Base-by-base conservation (phyloP, 257 asterid species). In the Linaria vulgaris region DNA sequence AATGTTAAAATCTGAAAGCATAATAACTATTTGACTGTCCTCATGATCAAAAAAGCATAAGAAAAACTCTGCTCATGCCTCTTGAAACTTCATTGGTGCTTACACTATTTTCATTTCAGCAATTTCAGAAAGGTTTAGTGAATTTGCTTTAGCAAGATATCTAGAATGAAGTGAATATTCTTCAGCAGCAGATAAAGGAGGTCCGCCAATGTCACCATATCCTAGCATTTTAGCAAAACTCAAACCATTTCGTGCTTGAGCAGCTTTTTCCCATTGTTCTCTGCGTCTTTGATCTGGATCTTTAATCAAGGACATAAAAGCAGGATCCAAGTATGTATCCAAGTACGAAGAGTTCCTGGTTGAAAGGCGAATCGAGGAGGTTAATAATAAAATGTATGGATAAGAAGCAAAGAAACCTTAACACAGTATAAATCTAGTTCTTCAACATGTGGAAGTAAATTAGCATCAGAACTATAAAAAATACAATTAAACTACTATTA, bases 61-160 rank as follows among this genome's bases (percentile, higher is more conserved):
- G 20, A 5, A 67, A 59, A 60, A 48, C 43, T 48, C 54, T 30
- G 47, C 67, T 59, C 43, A 53, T 16, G 62, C 62, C 56, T 52
- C 58, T 41, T 15, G 53, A 68, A 70, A 66, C 57, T 59, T 16
- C 13, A 44, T 15, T 63, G 56, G 63, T 61, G 54, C 98, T 83
- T 85, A 89, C 99, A 89, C 84, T 46, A 89, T 92, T 79, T 83
- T 92, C 99, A 89, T 89, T 72, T 89, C 99, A 17, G 91, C 95
- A 48, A 92, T 85, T 55, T 89, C 96, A 31, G 96, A 92, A 64
- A 88, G 96, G 79, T 82, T 85, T 39, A 80, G 79, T 52, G 97
- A 85, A 78, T 83, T 92, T 46, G 99, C 99, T 85, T 87, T 92
- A 59, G 97, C 81, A 56, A 89, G 95, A 80, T 89, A 92, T 87